Evolutionary conservation across 192 early-diverging fungal species (phyloP).

Genomic region (Gaertneriomyces sp.): DNA sequence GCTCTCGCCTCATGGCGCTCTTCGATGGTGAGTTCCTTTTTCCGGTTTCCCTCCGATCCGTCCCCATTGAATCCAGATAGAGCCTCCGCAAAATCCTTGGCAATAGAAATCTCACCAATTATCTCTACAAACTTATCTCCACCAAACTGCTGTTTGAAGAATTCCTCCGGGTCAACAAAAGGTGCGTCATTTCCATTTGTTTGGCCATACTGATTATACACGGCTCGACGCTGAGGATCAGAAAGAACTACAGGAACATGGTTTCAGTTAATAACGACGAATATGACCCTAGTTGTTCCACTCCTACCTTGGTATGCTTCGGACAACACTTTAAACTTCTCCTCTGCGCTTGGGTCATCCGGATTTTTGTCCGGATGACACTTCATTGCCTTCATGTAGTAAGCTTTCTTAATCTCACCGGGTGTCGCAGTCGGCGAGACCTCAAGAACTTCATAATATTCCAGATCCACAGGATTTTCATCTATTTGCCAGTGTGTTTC

Average conservation of each 20-base stretch:
- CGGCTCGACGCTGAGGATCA: slow-evolving; percentile 79
- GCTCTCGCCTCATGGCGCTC: slow-evolving; percentile 53
- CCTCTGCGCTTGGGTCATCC: slow-evolving; percentile 68
- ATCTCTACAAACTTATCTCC: slow-evolving; percentile 96
- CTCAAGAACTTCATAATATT: slow-evolving; percentile 84
- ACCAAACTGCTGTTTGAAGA: slow-evolving; percentile 96
- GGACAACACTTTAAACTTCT: slow-evolving; percentile 91
- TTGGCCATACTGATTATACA: slow-evolving; percentile 85
- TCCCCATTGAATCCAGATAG: slow-evolving; percentile 53
- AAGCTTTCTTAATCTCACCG: slow-evolving; percentile 89
- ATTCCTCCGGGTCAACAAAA: slow-evolving; percentile 85
- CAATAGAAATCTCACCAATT: slow-evolving; percentile 97
- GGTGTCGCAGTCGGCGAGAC: slow-evolving; percentile 70
- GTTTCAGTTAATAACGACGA: slow-evolving; percentile 5
- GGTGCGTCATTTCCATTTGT: slow-evolving; percentile 55
- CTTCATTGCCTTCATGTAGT: slow-evolving; percentile 74
- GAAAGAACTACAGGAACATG: slow-evolving; percentile 61
- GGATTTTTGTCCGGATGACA: slow-evolving; percentile 92
- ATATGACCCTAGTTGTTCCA: neutral
- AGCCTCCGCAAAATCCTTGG: slow-evolving; percentile 84
- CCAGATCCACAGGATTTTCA: slow-evolving; percentile 29
- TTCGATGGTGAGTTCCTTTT: slow-evolving; percentile 45
- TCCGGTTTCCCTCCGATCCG: slow-evolving; percentile 49
- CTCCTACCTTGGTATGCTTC: slow-evolving; percentile 88
- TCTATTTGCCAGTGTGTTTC: slow-evolving; percentile 38